Evolutionary conservation across 768 basidiomycete genomes (phyloP), one percentile per base, ranked within the genome.

Genomic region (Termitomyces bulborhizus): DNA sequence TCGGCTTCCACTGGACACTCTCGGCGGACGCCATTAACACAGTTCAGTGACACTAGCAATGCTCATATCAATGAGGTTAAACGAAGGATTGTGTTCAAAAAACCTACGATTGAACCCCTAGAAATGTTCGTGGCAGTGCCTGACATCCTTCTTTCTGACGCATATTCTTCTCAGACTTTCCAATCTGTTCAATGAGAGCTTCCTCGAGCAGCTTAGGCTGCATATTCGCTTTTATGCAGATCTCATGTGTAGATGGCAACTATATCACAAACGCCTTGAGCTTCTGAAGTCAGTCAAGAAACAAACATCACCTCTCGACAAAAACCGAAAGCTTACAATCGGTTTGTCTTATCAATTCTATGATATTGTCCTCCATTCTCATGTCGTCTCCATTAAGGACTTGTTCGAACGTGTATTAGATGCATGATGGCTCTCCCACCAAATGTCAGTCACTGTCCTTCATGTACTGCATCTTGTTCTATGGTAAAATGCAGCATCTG

Each of bases 161-260:
- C 60, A 24, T 43, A 16, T 53, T 53, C 47, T 42, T 46, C 44
- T 66, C 67, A 54, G 53, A 43, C 46, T 66, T 60, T 21, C 57
- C 71, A 24, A 57, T 13, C 42, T 57, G 24, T 73, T 80, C 44
- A 65, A 75, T 32, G 59, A 65, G 3, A 62, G 69, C 8, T 63
- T 80, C 50, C 73, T 82, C 21, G 68, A 72, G 18, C 74, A 75
- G 56, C 73, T 78, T 58, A 63, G 66, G 50, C 57, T 66, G 31
- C 89, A 93, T 66, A 73, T 93, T 21, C 69, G 83, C 42, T 74
- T 76, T 1, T 94, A 93, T 64, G 86, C 88, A 6, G 89, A 93
- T 54, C 71, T 87, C 58, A 72, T 94, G 24, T 82, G 83, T 59
- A 72, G 84, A 43, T 94, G 92, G 93, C 71, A 82, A 58, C 66